These are phyloP conservation scores for Lepraria neglecta DNA, from an alignment of 495 filamentous ascomycete species.

Conservation along the genomic window DNA sequence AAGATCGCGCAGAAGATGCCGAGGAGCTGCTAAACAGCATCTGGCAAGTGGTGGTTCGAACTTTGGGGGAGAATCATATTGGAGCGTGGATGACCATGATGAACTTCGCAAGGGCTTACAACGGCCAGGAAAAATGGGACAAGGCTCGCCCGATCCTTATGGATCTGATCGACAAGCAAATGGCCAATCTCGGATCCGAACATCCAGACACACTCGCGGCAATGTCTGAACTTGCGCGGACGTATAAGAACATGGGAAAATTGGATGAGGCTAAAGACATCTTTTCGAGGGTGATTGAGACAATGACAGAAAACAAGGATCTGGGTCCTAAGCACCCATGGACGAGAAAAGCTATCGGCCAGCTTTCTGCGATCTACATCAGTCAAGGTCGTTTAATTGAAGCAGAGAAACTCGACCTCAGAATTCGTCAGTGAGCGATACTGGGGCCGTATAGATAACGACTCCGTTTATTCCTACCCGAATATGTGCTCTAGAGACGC, in stretches of 20 bases:
- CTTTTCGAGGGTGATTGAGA: conserved; percentile 18
- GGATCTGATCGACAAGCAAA: conserved; percentile 16
- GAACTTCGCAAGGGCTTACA: conserved; percentile 32
- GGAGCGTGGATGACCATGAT: conserved; percentile 32
- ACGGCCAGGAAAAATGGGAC: conserved; percentile 27
- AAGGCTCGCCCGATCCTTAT: conserved; percentile 24
- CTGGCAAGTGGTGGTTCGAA: conserved; percentile 27
- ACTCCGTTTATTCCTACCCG: no score
- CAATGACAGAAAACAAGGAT: conserved; percentile 2
- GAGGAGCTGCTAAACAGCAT: conserved; percentile 30
- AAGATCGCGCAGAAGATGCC: conserved; percentile 27
- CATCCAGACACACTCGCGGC: conserved; percentile 26
- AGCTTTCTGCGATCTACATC: conserved; percentile 18
- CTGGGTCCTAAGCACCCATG: conserved; percentile 4
- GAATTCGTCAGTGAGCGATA: neutral
- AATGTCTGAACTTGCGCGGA: conserved; percentile 22
- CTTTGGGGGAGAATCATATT: conserved; percentile 29
- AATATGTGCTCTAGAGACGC: no score
- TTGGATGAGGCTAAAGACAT: conserved; percentile 21
- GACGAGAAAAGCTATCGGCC: conserved; percentile 15
- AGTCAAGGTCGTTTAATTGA: conserved; percentile 9
- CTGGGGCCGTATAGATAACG: no score
- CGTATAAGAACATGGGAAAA: conserved; percentile 20
- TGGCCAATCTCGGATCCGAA: conserved; percentile 5
- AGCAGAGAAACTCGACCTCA: neutral